These are phyloP conservation scores for Malus hybrid DNA, from an alignment of 331 rosid genomes.

Conservation along the genomic window DNA sequence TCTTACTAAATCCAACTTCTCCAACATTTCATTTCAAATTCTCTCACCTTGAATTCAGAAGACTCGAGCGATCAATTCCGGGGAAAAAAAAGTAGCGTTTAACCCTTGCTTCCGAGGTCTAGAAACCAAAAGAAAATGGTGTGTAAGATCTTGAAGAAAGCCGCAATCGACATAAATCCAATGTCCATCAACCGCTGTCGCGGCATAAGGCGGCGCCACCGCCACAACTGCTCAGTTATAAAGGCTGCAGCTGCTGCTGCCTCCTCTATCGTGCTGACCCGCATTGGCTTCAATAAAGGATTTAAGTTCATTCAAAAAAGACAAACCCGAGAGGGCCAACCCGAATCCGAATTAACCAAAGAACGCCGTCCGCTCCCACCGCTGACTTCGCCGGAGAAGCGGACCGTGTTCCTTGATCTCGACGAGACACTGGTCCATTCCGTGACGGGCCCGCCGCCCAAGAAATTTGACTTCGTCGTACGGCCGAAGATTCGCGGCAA, in stretches of 20 bases:
- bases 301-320: slow-evolving; percentile 41
- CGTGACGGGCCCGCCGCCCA: slow-evolving; percentile 37
- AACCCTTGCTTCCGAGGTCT: background rate
- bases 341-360: background rate
- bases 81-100: background rate
- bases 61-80: background rate
- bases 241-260: slow-evolving; percentile 23
- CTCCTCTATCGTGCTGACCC: slow-evolving; percentile 41
- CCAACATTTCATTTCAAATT: background rate
- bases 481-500: slow-evolving; percentile 60
- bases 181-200: slow-evolving; percentile 20
- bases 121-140: slow-evolving; percentile 40
- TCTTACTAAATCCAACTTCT: background rate
- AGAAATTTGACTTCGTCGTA: slow-evolving; percentile 62
- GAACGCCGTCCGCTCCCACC: slow-evolving; percentile 21
- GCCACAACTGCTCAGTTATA: slow-evolving; percentile 38
- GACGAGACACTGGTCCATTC: slow-evolving; percentile 85
- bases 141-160: slow-evolving; percentile 52
- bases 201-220: slow-evolving; percentile 22
- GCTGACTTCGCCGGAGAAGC: slow-evolving; percentile 15
- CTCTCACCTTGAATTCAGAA: background rate
- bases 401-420: slow-evolving; percentile 67
- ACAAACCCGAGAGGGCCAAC: background rate
- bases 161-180: slow-evolving; percentile 9
- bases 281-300: slow-evolving; percentile 24